Evolutionary conservation across 2,329 filamentous ascomycete genomes (phyloP), one percentile per base, ranked within the genome.

Genomic region (Hypocreales sp.): DNA sequence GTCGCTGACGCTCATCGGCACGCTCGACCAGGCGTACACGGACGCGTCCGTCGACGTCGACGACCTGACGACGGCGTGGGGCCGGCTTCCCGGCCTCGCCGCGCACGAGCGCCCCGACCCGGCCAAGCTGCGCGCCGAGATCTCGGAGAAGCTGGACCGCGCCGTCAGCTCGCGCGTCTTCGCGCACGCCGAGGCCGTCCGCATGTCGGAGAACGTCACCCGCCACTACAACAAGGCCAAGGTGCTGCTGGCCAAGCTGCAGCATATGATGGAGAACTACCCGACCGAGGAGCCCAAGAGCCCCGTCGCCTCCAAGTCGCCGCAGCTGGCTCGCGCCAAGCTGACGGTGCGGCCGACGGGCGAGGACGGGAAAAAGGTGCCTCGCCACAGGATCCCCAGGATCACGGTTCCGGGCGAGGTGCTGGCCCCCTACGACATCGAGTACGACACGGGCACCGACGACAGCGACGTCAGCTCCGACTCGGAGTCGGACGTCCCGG

Each of bases 351-450:
- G 60, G 18, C 31, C 54, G 18, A 52, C 54, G 16, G 57, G 56
- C 16, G 54, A 53, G 26, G 56, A 57, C 20, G 60, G 53, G 5
- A 56, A 63, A 28, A 65, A 55, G 40, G 48, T 56, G 18, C 58
- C 55, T 18, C 55, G 58, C 12, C 61, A 51, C 10, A 50, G 48
- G 19, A 58, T 64, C 5, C 68, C 71, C 5, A 58, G 66, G 22
- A 74, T 77, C 24, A 76, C 70, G 2, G 69, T 77, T 8, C 72
- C 72, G 2, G 72, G 72, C 24, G 71, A 77, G 43, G 72, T 77
- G 7, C 55, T 76, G 25, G 70, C 72, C 2, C 72, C 72, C 0
- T 75, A 74, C 40, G 72, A 77, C 30, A 49, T 75, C 15, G 68
- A 73, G 32, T 73, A 72, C 43, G 68, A 73, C 27, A 56, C 60